phyloP scores from a whole-genome alignment of 495 filamentous ascomycete species.

The Penicillium steckii region DNA sequence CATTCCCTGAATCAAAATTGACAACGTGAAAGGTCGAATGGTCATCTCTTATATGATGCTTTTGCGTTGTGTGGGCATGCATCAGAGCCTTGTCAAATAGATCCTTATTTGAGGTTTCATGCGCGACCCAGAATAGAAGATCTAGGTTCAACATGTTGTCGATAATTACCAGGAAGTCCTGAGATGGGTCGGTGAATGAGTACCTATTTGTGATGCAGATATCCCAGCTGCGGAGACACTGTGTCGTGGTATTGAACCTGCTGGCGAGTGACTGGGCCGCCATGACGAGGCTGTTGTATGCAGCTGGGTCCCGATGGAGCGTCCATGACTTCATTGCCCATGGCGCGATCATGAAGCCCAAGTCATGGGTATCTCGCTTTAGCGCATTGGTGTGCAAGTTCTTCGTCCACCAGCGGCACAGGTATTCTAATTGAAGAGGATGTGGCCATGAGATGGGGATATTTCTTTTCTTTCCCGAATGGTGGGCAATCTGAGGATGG shows the following conservation, averaged over 20 bases:
- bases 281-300: conserved; percentile 27
- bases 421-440: conserved; percentile 24
- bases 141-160: conserved; percentile 50
- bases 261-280: conserved; percentile 37
- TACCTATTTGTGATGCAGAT: conserved; percentile 31
- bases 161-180: conserved; percentile 41
- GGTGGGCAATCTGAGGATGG: conserved; percentile 4
- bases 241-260: conserved; percentile 30
- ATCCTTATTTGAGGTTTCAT: conserved; percentile 24
- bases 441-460: conserved; percentile 1
- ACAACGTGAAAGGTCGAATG: conserved; percentile 38
- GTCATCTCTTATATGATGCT: conserved; percentile 34
- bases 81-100: conserved; percentile 33
- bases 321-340: conserved; percentile 37
- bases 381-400: conserved; percentile 35
- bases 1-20: conserved; percentile 35
- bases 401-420: conserved; percentile 36
- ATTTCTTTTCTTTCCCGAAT: neutral
- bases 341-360: conserved; percentile 46
- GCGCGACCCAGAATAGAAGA: conserved; percentile 43
- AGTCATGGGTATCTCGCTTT: conserved; percentile 39
- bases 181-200: conserved; percentile 25
- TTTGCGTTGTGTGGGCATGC: conserved; percentile 35
- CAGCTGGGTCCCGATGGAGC: conserved; percentile 30
- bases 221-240: conserved; percentile 41